phyloP scores from a whole-genome alignment of 1,284 basidiomycete genomes.

The Phlebopus sp. region DNA sequence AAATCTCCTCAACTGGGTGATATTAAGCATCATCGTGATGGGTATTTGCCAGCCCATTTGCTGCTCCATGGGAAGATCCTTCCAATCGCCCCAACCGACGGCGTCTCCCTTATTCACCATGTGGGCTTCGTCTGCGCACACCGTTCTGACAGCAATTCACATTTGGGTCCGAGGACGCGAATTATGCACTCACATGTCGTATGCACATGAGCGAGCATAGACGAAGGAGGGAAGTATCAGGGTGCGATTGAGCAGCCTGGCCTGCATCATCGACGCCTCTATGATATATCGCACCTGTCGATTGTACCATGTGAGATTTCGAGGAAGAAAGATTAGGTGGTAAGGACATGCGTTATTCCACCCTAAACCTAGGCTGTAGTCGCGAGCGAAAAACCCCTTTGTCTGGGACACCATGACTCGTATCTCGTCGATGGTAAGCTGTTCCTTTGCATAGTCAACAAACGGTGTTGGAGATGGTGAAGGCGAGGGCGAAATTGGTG shows the following conservation, averaged over 20 bases:
- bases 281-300: constrained; percentile 38
- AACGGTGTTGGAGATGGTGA: background rate
- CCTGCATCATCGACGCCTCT: constrained; percentile 37
- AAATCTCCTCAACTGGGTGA: constrained; percentile 35
- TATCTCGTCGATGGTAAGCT: constrained; percentile 19
- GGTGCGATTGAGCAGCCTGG: constrained; percentile 36
- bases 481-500: background rate
- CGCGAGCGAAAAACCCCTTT: constrained; percentile 36
- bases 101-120: constrained; percentile 40
- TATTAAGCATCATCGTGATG: constrained; percentile 37
- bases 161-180: background rate
- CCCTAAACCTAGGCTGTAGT: constrained; percentile 38
- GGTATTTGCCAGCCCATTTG: constrained; percentile 38
- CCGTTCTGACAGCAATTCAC: constrained; percentile 16
- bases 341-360: constrained; percentile 37
- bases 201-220: constrained; percentile 41
- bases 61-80: constrained; percentile 33
- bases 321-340: background rate
- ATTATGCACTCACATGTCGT: constrained; percentile 23
- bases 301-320: background rate
- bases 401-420: constrained; percentile 29
- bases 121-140: constrained; percentile 32
- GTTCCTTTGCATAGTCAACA: constrained; percentile 11
- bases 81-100: constrained; percentile 34
- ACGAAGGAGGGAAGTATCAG: constrained; percentile 39